Percentiles rank a stretch among this genome's conserved stretches.
phyloP scores from a whole-genome alignment of 345 rosid genomes.

The Adansonia digitata region DNA sequence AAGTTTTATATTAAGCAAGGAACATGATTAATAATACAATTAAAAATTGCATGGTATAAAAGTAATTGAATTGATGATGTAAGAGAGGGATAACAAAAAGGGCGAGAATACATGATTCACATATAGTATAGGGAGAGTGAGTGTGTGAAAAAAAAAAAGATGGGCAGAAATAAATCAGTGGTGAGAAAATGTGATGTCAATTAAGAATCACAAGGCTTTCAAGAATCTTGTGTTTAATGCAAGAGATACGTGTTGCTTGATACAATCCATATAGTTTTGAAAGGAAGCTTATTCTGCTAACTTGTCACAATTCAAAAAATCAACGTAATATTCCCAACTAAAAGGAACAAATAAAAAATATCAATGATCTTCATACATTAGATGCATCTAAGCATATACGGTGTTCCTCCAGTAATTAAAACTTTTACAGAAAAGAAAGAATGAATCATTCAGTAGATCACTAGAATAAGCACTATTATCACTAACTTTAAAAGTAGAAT shows the following conservation, averaged over 20 bases:
- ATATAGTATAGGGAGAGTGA: background rate
- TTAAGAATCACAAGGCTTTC: background rate
- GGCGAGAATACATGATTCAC: background rate
- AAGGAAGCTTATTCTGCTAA: background rate
- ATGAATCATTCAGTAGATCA: background rate
- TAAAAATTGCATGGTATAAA: background rate
- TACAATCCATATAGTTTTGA: background rate
- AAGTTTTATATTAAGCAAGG: constrained; percentile 1
- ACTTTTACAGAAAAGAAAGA: background rate
- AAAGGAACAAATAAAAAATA: background rate
- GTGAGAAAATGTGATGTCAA: background rate
- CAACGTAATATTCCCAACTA: background rate
- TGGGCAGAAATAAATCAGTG: background rate
- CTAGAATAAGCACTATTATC: background rate
- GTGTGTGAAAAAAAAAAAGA: background rate
- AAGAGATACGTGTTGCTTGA: background rate
- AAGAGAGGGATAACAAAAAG: background rate
- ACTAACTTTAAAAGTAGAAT: background rate
- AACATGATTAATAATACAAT: background rate
- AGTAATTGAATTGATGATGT: background rate
- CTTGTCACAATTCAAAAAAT: background rate
- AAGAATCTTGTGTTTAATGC: background rate
- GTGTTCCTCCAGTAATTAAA: background rate
- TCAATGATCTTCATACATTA: background rate
- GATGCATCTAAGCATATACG: background rate